Evolutionary conservation across 805 yeast genomes (phyloP).

Genomic region (Saturnispora gosingensis): DNA sequence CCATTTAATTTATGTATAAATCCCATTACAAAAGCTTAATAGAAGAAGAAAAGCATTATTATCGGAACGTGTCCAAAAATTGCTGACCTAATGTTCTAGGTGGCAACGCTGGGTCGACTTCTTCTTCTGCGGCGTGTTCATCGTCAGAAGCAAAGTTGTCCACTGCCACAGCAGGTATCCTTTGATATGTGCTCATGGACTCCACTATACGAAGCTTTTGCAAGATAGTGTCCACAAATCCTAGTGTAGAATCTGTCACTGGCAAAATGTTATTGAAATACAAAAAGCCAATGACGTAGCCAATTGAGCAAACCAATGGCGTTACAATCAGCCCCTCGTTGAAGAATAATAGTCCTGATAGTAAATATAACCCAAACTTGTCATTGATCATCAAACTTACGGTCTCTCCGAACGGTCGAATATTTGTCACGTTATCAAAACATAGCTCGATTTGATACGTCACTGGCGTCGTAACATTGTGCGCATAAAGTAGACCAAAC

Average conservation of each 20-base stretch:
- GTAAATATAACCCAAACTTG: constrained; percentile 11
- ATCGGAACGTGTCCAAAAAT: constrained; percentile 50
- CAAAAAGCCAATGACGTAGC: constrained; percentile 37
- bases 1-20: neutral
- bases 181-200: constrained; percentile 1
- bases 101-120: constrained; percentile 37
- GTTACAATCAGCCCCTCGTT: constrained; percentile 36
- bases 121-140: constrained; percentile 32
- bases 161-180: constrained; percentile 2
- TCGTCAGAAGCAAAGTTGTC: constrained; percentile 17
- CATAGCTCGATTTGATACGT: constrained; percentile 31
- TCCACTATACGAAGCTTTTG: neutral
- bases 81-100: constrained; percentile 51
- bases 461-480: constrained; percentile 33
- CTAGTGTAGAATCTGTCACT: constrained; percentile 28
- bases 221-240: constrained; percentile 9
- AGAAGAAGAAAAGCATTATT: constrained; percentile 13
- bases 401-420: constrained; percentile 25
- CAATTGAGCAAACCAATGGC: constrained; percentile 30
- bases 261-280: constrained; percentile 36
- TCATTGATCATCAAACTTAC: constrained; percentile 12
- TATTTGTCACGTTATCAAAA: constrained; percentile 21
- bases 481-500: constrained; percentile 32
- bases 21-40: neutral
- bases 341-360: constrained; percentile 16